A percentile compares a stretch with the other conserved stretches of the same genome.
Conservation (phyloP, 768 basidiomycete species). For the Lentinula sp. region DNA sequence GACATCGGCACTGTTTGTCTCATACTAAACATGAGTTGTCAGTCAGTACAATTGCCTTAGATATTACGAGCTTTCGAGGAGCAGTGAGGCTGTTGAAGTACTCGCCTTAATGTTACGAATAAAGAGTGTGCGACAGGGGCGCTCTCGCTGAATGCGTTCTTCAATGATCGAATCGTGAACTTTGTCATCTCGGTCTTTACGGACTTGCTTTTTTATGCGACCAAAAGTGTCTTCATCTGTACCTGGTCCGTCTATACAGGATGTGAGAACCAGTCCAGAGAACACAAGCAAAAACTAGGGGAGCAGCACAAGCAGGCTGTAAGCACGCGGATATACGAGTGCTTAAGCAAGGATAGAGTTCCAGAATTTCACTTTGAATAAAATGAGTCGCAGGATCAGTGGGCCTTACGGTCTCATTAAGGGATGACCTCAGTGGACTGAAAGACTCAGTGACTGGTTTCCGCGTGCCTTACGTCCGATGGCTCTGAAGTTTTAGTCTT, state of each 20-base stretch:
- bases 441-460: slow-evolving; percentile 22
- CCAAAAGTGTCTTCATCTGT: slow-evolving; percentile 46
- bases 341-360: slow-evolving; percentile 10
- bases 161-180: slow-evolving; percentile 89
- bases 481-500: slow-evolving; percentile 45
- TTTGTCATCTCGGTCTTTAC: slow-evolving; percentile 83
- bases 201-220: slow-evolving; percentile 41
- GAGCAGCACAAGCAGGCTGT: slow-evolving; percentile 34
- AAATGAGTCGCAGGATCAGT: background rate
- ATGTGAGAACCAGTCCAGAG: slow-evolving; percentile 35
- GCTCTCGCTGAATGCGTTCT: slow-evolving; percentile 89
- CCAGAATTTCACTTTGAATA: background rate
- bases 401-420: slow-evolving; percentile 6
- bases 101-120: slow-evolving; percentile 98
- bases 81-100: slow-evolving; percentile 13
- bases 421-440: slow-evolving; percentile 6
- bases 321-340: slow-evolving; percentile 26
- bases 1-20: slow-evolving; percentile 82
- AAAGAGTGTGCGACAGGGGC: slow-evolving; percentile 93
- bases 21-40: slow-evolving; percentile 51
- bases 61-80: background rate
- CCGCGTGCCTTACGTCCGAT: slow-evolving; percentile 49
- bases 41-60: slow-evolving; percentile 2
- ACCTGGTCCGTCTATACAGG: slow-evolving; percentile 52
- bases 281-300: slow-evolving; percentile 32